Evolutionary conservation across 202 grass and related monocot species (phyloP).

Genomic region (Hordeum pubiflorum): DNA sequence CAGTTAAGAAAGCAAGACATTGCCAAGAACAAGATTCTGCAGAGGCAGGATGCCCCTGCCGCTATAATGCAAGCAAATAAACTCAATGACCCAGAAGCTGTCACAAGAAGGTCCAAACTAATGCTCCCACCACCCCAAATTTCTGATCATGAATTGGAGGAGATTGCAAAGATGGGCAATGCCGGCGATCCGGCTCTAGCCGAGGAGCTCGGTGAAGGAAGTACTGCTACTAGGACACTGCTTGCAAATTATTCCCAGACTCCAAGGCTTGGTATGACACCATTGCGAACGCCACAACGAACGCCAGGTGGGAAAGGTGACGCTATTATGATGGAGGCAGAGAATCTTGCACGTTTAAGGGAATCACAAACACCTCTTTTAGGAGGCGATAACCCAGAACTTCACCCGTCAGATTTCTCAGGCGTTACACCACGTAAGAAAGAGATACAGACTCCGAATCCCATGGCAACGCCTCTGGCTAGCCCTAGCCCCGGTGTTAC

Average conservation of each 20-base stretch:
- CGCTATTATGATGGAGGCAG: constrained; percentile 93
- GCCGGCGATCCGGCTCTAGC: constrained; percentile 45
- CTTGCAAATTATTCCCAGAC: constrained; percentile 75
- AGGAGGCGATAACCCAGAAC: constrained; percentile 81
- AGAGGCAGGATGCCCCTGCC: constrained; percentile 80
- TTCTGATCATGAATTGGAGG: constrained; percentile 79
- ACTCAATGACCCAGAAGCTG: constrained; percentile 85
- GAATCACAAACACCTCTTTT: constrained; percentile 88
- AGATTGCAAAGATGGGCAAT: constrained; percentile 87
- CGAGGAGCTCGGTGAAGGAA: constrained; percentile 67
- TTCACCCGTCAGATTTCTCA: constrained; percentile 84
- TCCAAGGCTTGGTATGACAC: constrained; percentile 62
- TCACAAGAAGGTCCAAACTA: constrained; percentile 75
- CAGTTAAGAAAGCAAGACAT: constrained; percentile 83
- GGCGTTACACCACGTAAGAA: constrained; percentile 74
- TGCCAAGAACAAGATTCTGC: constrained; percentile 78
- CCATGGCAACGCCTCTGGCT: constrained; percentile 64
- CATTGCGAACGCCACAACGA: constrained; percentile 59
- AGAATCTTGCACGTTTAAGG: constrained; percentile 76
- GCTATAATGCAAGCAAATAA: constrained; percentile 85
- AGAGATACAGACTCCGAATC: constrained; percentile 82
- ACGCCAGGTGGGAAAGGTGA: constrained; percentile 77
- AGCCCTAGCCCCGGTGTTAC: constrained; percentile 65
- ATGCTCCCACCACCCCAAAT: constrained; percentile 90
- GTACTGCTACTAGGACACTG: constrained; percentile 61